Percentiles rank a stretch among this genome's conserved stretches.
Evolutionary conservation across 1,139 yeast genomes (phyloP).

Genomic region (Debaryomyces coudertii): DNA sequence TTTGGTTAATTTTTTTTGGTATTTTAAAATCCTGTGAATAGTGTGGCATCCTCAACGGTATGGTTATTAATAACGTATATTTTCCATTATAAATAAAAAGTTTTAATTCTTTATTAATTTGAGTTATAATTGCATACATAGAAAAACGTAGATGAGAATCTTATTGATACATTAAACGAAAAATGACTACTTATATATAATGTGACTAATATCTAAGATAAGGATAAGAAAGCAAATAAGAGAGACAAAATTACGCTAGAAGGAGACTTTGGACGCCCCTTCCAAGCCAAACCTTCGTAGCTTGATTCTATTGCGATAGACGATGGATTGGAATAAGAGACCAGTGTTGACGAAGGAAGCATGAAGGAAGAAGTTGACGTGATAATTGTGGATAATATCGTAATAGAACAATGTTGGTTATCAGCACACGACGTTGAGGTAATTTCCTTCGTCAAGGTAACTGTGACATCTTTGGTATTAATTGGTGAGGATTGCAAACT

Average conservation of each 20-base stretch:
- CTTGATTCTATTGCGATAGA: conserved; percentile 7
- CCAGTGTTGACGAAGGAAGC: background rate
- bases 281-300: conserved; percentile 9
- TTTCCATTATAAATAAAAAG: conserved; percentile 5
- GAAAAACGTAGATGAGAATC: background rate
- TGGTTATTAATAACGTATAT: conserved; percentile 20
- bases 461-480: background rate
- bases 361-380: background rate
- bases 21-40: conserved; percentile 16
- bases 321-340: conserved; percentile 4
- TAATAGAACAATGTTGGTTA: background rate
- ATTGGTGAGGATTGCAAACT: background rate
- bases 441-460: conserved; percentile 7
- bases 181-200: background rate
- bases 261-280: conserved; percentile 2
- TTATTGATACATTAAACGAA: conserved; percentile 5
- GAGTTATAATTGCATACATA: background rate
- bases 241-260: conserved; percentile 4
- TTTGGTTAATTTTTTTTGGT: conserved; percentile 14
- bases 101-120: background rate
- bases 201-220: conserved; percentile 2
- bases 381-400: conserved; percentile 1
- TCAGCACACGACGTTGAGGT: conserved; percentile 5
- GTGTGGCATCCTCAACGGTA: conserved; percentile 39
- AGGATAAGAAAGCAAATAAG: conserved; percentile 7